A percentile compares a stretch with the other conserved stretches of the same genome.
Evolutionary conservation across 495 filamentous ascomycete species (phyloP).

Genomic region (Trichoderma erinaceum): DNA sequence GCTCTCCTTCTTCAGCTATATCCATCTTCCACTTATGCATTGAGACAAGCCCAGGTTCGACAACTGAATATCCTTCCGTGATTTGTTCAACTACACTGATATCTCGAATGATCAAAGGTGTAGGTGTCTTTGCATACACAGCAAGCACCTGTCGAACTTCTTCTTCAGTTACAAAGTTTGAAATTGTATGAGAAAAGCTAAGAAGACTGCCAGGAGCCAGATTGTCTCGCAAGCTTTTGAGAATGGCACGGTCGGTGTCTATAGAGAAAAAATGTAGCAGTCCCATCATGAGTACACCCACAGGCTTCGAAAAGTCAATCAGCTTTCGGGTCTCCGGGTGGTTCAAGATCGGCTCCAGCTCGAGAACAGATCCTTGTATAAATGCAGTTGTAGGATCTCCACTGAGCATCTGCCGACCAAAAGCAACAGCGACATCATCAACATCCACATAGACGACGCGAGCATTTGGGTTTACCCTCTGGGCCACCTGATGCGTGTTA

Average conservation of each 20-base stretch:
- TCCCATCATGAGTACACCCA: conserved; percentile 4
- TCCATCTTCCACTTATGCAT: conserved; percentile 1
- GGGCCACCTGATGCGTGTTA: conserved; percentile 6
- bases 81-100: background rate
- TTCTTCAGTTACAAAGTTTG: background rate
- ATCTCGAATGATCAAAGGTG: background rate
- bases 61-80: background rate
- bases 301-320: conserved; percentile 5
- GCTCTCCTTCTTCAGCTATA: conserved; percentile 5
- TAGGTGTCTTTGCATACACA: background rate
- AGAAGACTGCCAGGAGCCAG: background rate
- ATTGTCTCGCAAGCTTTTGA: background rate
- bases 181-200: background rate
- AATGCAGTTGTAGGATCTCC: background rate
- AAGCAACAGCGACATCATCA: background rate
- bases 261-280: background rate
- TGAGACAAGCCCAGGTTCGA: background rate
- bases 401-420: background rate
- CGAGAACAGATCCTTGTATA: background rate
- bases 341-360: background rate
- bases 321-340: background rate
- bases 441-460: background rate
- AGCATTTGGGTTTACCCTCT: conserved; percentile 3
- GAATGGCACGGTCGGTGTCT: background rate
- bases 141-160: background rate